Percentiles rank a stretch among this genome's conserved stretches.
phyloP scores from a whole-genome alignment of 768 basidiomycete genomes.

The Leucocoprinus leucothites region DNA sequence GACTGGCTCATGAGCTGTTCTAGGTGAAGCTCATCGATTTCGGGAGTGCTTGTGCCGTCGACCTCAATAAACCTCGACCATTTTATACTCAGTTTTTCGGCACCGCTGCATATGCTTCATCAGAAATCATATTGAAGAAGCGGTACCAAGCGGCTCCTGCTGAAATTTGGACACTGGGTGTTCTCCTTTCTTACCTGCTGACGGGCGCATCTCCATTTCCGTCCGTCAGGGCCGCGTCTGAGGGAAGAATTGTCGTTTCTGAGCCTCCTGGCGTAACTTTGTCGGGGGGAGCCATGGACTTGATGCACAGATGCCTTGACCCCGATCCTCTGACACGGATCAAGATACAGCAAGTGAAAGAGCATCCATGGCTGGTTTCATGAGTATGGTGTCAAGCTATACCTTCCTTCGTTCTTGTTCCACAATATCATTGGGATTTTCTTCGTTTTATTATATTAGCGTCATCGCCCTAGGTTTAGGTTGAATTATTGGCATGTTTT shows the following conservation, averaged over 20 bases:
- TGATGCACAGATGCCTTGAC: slow-evolving; percentile 79
- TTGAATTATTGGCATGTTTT: neutral
- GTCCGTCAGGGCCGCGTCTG: slow-evolving; percentile 74
- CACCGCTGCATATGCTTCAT: slow-evolving; percentile 92
- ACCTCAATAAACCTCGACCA: slow-evolving; percentile 59
- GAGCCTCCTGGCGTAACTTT: slow-evolving; percentile 35
- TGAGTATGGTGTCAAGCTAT: neutral
- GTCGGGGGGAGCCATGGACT: slow-evolving; percentile 49
- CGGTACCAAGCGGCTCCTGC: slow-evolving; percentile 91
- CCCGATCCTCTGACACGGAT: slow-evolving; percentile 79
- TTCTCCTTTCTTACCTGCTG: slow-evolving; percentile 91
- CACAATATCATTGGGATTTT: neutral
- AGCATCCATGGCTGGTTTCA: slow-evolving; percentile 73
- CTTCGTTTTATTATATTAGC: neutral
- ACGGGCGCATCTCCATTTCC: slow-evolving; percentile 94
- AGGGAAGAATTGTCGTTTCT: slow-evolving; percentile 56
- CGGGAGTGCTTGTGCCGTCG: slow-evolving; percentile 79
- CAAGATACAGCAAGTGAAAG: slow-evolving; percentile 75
- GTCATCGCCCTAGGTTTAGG: too few species aligned
- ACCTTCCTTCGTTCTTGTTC: neutral
- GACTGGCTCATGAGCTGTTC: neutral
- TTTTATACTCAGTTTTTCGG: slow-evolving; percentile 84
- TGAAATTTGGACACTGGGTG: slow-evolving; percentile 95
- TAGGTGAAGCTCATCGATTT: slow-evolving; percentile 96
- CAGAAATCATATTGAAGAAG: slow-evolving; percentile 87